Evolutionary conservation across 176 grass and related monocot species (phyloP).

Genomic region (Stipa capillata): DNA sequence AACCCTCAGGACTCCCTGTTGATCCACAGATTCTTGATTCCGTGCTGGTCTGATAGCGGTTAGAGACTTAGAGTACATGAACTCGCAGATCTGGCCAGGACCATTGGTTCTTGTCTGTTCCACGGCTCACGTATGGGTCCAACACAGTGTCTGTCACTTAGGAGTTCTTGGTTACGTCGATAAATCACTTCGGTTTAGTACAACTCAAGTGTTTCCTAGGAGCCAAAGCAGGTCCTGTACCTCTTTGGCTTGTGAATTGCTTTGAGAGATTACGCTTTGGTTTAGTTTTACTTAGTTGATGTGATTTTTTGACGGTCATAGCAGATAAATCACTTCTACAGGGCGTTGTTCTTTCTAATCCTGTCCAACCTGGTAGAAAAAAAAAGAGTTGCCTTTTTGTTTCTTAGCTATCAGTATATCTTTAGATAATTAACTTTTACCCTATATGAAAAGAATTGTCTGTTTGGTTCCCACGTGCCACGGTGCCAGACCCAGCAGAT

Average conservation of each 20-base stretch:
- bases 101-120: neutral
- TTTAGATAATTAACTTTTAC: neutral
- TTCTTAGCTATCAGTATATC: neutral
- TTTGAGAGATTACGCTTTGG: neutral
- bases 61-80: neutral
- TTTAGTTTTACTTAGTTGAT: no score
- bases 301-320: no score
- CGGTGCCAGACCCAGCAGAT: no score
- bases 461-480: neutral
- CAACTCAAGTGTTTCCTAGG: neutral
- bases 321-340: no score
- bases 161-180: neutral
- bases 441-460: no score
- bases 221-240: neutral
- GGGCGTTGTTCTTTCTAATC: neutral
- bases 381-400: neutral
- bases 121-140: neutral
- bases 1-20: neutral
- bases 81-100: conserved; percentile 2
- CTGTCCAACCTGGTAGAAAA: neutral
- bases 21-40: neutral
- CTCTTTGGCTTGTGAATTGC: neutral
- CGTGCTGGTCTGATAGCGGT: neutral
- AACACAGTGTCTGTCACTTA: neutral
- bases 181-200: neutral